Base-by-base conservation (phyloP, 352 stramenopile species). In the Aphanomyces stellatus region DNA sequence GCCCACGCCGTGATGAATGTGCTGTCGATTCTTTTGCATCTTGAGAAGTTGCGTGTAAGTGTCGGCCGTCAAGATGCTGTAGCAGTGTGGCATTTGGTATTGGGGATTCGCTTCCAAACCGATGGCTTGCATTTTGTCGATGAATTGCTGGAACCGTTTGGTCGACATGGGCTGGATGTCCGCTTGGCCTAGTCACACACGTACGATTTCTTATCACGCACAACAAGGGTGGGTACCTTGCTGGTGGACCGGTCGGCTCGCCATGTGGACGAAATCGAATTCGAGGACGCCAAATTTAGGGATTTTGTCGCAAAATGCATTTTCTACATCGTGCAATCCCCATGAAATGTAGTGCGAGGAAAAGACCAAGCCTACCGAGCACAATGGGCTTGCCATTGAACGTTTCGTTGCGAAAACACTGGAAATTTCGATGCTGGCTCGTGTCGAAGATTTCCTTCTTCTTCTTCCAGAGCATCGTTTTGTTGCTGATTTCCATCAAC, bases 11-110 rank as follows among this genome's bases (percentile, higher is more conserved):
- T 65, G 53, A 30, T 65, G 28, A 46, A 57, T 59, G 60, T 67
- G 48, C 33, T 55, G 41, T 8, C 37, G 17, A 40, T 60, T 67
- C 33, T 51, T 49, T 31, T 67, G 85, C 76, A 97, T 97, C 70
- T 93, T 93, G 56, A 97, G 83, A 56, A 97, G 69, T 60, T 95
- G 95, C 62, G 95, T 96, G 48, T 88, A 82, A 40, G 96, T 88
- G 35, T 96, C 90, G 0, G 88, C 89, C 71, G 96, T 96, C 2
- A 84, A 80, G 31, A 88, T 78, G 11, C 33, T 11, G 41, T 67
- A 67, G 19, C 40, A 43, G 30, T 48, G 60, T 33, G 60, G 60
- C 7, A 67, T 13, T 33, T 67, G 37, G 28, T 17, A 43, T 19
- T 67, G 43, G 17, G 60, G 60, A 13, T 48, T 24, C 17, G 7